Evolutionary conservation across 768 basidiomycete genomes (phyloP).

Genomic region (Leccinum pellstonianum): DNA sequence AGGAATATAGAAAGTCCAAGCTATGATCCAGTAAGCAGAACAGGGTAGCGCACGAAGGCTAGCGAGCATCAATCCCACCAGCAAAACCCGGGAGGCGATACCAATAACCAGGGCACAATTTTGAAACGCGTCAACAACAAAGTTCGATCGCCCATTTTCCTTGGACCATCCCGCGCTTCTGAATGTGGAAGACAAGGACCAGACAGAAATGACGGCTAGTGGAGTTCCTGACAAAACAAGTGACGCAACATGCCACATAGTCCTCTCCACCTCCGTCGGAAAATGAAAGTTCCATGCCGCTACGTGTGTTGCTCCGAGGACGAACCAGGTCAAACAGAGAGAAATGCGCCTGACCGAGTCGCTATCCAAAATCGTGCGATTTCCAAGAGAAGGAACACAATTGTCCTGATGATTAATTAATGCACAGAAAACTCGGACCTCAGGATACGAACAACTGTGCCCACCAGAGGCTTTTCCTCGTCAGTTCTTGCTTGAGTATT

Average conservation of each 20-base stretch:
- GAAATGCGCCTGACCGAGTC: background rate
- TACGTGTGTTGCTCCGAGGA: background rate
- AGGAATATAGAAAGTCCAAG: constrained; percentile 1
- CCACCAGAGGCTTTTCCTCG: background rate
- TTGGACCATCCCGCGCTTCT: background rate
- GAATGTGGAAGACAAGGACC: background rate
- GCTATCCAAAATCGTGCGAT: background rate
- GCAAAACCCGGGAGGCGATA: background rate
- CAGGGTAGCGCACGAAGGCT: constrained; percentile 2
- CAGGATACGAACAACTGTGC: background rate
- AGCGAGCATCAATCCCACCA: background rate
- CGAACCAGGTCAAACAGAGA: background rate
- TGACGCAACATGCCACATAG: background rate
- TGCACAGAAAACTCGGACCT: too few species aligned
- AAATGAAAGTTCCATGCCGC: background rate
- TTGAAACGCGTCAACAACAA: background rate
- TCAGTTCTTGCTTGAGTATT: background rate
- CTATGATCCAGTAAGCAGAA: background rate
- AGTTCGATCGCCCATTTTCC: background rate
- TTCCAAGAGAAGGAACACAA: background rate
- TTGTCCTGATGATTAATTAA: background rate
- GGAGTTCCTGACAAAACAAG: background rate
- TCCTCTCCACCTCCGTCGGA: background rate
- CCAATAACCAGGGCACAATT: background rate
- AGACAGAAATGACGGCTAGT: background rate